These are phyloP conservation scores for Myxozyma geophila DNA, from an alignment of 805 yeast species.

Conservation along the genomic window DNA sequence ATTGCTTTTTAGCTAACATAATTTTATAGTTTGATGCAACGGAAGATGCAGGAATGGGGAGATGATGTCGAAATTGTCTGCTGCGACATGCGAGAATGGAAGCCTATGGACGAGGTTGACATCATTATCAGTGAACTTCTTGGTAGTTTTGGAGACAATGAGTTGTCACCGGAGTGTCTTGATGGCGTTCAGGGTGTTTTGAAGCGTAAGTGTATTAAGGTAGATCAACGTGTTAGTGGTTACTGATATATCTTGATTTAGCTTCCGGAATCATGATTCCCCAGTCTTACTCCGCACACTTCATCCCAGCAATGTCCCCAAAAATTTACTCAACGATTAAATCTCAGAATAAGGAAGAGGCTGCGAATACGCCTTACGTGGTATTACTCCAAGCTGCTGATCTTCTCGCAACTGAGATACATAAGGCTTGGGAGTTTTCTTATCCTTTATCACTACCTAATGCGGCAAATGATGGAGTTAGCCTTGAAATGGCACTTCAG, in stretches of 20 bases:
- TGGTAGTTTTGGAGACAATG: slow-evolving; percentile 94
- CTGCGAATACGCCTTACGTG: slow-evolving; percentile 52
- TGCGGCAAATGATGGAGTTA: neutral
- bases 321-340: slow-evolving; percentile 47
- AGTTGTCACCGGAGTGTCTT: slow-evolving; percentile 82
- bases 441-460: slow-evolving; percentile 52
- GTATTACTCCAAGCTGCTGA: slow-evolving; percentile 50
- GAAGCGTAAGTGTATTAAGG: slow-evolving; percentile 50
- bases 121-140: slow-evolving; percentile 78
- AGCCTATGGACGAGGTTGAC: slow-evolving; percentile 51
- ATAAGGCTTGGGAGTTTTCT: slow-evolving; percentile 63
- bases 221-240: slow-evolving; percentile 49
- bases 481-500: neutral
- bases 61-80: slow-evolving; percentile 55
- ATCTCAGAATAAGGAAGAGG: slow-evolving; percentile 13
- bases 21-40: slow-evolving; percentile 48
- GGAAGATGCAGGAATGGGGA: slow-evolving; percentile 60
- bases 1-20: neutral
- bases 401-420: slow-evolving; percentile 52
- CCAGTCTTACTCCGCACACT: slow-evolving; percentile 57
- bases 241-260: slow-evolving; percentile 42
- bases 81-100: slow-evolving; percentile 64
- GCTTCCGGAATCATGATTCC: slow-evolving; percentile 64
- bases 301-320: slow-evolving; percentile 73
- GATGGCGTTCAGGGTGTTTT: slow-evolving; percentile 49